Evolutionary conservation across 1,284 basidiomycete genomes (phyloP).

Genomic region (Ustilago esculenta): DNA sequence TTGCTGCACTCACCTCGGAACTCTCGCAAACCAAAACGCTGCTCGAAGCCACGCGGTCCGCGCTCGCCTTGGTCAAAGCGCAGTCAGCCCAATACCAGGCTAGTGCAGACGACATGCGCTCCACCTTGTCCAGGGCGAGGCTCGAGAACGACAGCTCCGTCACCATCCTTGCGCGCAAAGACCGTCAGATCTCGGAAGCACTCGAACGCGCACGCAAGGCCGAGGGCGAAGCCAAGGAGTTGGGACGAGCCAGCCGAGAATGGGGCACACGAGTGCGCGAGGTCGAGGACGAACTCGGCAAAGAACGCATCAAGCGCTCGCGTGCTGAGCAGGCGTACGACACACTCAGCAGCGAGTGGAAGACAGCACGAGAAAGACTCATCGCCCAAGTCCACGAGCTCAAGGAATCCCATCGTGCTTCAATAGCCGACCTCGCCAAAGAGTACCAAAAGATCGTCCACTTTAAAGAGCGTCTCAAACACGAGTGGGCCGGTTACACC

Average conservation of each 20-base stretch:
- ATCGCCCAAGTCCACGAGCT: constrained; percentile 43
- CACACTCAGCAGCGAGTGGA: constrained; percentile 45
- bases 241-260: constrained; percentile 55
- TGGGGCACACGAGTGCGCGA: constrained; percentile 59
- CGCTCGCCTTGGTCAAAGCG: constrained; percentile 79
- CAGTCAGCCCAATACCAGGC: constrained; percentile 78
- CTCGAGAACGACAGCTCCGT: constrained; percentile 85
- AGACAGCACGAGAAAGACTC: constrained; percentile 35
- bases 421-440: constrained; percentile 12
- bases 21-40: constrained; percentile 57
- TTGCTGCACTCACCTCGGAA: constrained; percentile 48
- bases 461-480: constrained; percentile 21
- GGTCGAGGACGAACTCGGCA: constrained; percentile 54
- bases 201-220: constrained; percentile 64
- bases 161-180: constrained; percentile 84
- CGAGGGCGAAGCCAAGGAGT: constrained; percentile 61
- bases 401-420: constrained; percentile 3
- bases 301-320: constrained; percentile 43
- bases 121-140: constrained; percentile 79
- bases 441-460: constrained; percentile 22
- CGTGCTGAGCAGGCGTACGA: constrained; percentile 55
- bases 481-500: constrained; percentile 8
- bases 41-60: constrained; percentile 81
- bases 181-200: constrained; percentile 79
- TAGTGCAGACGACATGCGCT: constrained; percentile 84